Evolutionary conservation across 371 early-diverging fungal species (phyloP), one percentile per base, ranked within the genome.

Genomic region (Lichtheimia corymbifera): DNA sequence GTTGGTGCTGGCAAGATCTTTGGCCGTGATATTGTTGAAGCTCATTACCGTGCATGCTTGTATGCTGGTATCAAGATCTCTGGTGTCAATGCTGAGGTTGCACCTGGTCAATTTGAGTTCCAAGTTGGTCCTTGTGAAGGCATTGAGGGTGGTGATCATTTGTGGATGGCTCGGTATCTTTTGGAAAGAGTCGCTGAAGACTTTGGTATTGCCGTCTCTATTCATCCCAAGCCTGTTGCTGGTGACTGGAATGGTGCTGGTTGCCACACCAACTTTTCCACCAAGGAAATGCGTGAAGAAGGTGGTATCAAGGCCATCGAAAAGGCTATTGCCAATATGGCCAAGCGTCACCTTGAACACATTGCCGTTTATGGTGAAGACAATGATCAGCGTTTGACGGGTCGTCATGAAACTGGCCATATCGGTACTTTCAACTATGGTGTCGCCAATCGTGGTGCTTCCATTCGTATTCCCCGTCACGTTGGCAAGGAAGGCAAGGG

Each of bases 1-100:
- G 77, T 84, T 27, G 84, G 84, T 14, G 75, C 84, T 50, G 72
- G 70, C 55, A 73, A 53, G 61, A 70, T 80, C 41, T 82, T 76
- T 63, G 86, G 86, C 13, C 74, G 86, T 67, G 85, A 85, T 57
- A 70, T 85, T 20, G 71, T 83, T 25, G 85, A 85, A 53, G 83
- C 85, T 17, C 85, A 85, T 64, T 85, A 82, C 66, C 68, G 80
- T 63, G 83, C 83, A 5, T 85, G 86, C 63, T 59, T 83, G 51
- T 83, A 72, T 52, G 77, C 83, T 44, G 83, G 83, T 54, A 65
- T 83, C 42, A 79, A 70, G 44, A 76, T 81, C 58, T 74, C 77
- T 30, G 64, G 64, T 53, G 55, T 64, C 40, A 64, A 64, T 54
- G 45, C 53, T 44, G 80, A 82, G 66, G 83, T 80, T 51, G 77